Conservation (phyloP, 2,329 filamentous ascomycete species). For the Pseudogymnoascus pannorum region DNA sequence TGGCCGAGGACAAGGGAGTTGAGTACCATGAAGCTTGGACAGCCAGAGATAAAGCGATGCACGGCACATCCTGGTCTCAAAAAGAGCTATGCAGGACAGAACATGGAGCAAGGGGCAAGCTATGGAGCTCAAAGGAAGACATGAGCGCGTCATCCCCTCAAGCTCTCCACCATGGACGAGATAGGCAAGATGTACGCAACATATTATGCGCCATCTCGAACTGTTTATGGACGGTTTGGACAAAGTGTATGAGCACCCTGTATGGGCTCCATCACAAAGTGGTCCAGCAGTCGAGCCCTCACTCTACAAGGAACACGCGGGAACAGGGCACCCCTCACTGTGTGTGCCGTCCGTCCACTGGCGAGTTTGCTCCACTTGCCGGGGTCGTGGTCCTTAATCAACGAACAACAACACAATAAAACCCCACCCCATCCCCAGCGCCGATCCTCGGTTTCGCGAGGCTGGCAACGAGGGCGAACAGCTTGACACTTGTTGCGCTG, state of each 20-base stretch:
- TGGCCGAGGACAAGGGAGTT: not conserved
- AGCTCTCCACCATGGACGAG: not conserved
- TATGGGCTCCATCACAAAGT: not conserved
- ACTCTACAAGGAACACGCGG: constrained; percentile 7
- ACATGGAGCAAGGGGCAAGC: constrained; percentile 4
- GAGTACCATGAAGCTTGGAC: constrained; percentile 3
- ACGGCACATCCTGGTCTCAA: not conserved
- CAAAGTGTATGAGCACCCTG: not conserved
- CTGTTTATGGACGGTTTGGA: not conserved
- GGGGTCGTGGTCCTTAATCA: constrained; percentile 2
- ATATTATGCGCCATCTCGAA: not conserved
- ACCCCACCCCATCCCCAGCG: not conserved
- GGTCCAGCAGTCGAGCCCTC: not conserved
- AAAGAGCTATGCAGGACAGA: not conserved
- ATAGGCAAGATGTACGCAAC: constrained; percentile 3
- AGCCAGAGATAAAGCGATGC: constrained; percentile 2
- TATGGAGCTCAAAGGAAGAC: constrained; percentile 4
- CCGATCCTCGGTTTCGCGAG: not conserved
- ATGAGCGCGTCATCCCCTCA: not conserved
- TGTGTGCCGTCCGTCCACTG: constrained; percentile 4
- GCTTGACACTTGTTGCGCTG: not conserved
- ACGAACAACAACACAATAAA: not conserved
- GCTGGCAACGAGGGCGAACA: not conserved
- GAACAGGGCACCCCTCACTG: constrained; percentile 2
- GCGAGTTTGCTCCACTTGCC: not conserved